These are phyloP conservation scores for Populus tremula DNA, from an alignment of 345 rosid genomes.

Conservation along the genomic window DNA sequence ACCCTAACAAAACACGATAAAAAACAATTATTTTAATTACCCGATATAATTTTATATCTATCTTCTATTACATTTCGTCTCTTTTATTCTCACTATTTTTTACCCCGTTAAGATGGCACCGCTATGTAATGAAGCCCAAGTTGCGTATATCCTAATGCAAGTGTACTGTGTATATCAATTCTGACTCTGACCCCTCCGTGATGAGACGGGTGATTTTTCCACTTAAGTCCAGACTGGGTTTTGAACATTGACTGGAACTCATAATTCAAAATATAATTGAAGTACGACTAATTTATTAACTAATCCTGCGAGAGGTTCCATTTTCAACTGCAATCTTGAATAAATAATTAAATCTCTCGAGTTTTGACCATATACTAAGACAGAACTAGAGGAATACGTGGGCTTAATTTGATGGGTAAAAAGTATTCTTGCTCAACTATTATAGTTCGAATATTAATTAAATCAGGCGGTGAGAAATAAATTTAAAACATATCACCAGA, in stretches of 20 bases:
- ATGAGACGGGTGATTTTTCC: not conserved
- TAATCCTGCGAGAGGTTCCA: not conserved
- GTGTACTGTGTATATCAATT: not conserved
- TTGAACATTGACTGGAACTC: not conserved
- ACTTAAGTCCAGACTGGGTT: not conserved
- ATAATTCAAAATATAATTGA: not conserved
- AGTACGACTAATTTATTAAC: not conserved
- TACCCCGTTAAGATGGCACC: not conserved
- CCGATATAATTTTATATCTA: too few species aligned
- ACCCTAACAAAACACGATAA: too few species aligned
- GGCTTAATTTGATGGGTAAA: too few species aligned
- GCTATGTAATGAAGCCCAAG: too few species aligned
- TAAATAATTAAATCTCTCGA: not conserved
- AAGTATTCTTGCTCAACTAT: too few species aligned
- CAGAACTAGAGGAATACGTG: too few species aligned
- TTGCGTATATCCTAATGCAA: not conserved
- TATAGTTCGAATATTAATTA: too few species aligned
- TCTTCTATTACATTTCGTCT: too few species aligned
- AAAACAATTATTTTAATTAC: too few species aligned
- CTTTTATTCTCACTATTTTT: too few species aligned
- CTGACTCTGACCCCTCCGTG: not conserved
- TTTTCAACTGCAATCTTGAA: slow-evolving; percentile 6
- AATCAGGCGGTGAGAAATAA: too few species aligned
- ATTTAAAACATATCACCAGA: too few species aligned
- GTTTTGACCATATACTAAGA: not conserved